Evolutionary conservation across 805 yeast species (phyloP), one percentile per base, ranked within the genome.

Genomic region (Hanseniaspora vineae): DNA sequence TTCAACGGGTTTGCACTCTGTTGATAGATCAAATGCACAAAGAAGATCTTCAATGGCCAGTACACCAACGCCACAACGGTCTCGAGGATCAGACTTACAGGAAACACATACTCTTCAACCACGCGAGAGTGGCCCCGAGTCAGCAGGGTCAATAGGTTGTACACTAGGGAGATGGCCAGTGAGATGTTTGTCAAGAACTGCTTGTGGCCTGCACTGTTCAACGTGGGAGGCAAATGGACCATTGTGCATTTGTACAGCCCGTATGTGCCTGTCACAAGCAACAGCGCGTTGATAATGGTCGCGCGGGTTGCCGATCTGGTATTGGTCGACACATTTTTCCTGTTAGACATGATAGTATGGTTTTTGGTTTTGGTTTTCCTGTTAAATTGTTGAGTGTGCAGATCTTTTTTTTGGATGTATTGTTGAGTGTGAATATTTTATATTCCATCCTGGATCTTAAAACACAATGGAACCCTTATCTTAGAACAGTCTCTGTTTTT

Each of bases 101-200:
- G 79, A 50, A 79, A 50, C 8, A 58, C 43, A 3, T 59, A 23
- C 3, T 46, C 39, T 13, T 58, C 54, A 8, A 48, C 44, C 2
- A 31, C 2, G 9, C n/a, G 42, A 3, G 5, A 17, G 13, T 18
- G 2, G 2, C 17, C 4, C 13, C 18, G 13, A 49, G 10, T 5
- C 31, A 37, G 15, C 11, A 17, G 1, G 23, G 29, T 12, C 23
- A 35, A n/a, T 14, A 56, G 42, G 49, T 68, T 70, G 50, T 72
- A 70, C 3, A 44, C 29, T 6, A 48, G 45, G 2, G 84, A 72
- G 15, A 72, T 56, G 1, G 64, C 56, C 32, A 81, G 68, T 9
- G 82, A 73, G n/a, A 81, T 55, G 57, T 81, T 82, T 3, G 92
- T 84, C 45, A 83, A 66, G 58, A 84, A 84, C 57, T 84, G 90